Conservation (phyloP, 495 filamentous ascomycete species). For the Hypoxylon trugodes region DNA sequence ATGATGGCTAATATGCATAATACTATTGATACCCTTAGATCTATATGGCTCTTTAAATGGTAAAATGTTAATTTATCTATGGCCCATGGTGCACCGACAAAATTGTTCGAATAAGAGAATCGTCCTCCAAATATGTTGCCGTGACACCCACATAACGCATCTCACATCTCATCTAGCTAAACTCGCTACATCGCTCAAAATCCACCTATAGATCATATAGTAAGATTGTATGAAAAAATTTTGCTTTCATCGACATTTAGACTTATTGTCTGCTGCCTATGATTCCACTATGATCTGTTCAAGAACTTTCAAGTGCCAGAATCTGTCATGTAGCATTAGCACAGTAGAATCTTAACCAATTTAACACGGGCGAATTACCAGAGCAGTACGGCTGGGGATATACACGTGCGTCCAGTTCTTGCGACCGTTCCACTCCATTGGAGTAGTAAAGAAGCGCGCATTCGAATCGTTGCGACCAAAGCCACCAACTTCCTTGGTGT, state of each 20-base stretch:
- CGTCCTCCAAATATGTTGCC: not conserved
- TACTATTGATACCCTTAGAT: not conserved
- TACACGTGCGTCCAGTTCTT: conserved; percentile 94
- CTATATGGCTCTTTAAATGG: not conserved
- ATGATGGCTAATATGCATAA: not conserved
- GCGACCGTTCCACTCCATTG: conserved; percentile 86
- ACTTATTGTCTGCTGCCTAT: not conserved
- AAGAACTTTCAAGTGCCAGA: conserved; percentile 34
- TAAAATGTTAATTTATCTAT: conserved; percentile 23
- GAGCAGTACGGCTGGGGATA: conserved; percentile 81
- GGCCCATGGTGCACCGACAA: not conserved
- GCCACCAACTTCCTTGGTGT: conserved; percentile 80
- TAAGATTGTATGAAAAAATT: not conserved
- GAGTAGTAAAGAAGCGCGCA: conserved; percentile 89
- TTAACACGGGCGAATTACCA: conserved; percentile 66
- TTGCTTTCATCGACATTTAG: not conserved
- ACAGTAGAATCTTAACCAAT: not conserved
- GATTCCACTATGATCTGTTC: not conserved
- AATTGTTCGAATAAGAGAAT: conserved; percentile 12
- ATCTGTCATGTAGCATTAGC: conserved; percentile 31
- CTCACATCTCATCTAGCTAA: conserved; percentile 1
- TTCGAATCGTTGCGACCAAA: conserved; percentile 76
- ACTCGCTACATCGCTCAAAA: conserved; percentile 1
- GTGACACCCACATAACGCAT: not conserved
- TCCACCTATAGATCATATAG: not conserved